Evolutionary conservation across 345 rosid species (phyloP).

Genomic region (Eucalyptus caleyi): DNA sequence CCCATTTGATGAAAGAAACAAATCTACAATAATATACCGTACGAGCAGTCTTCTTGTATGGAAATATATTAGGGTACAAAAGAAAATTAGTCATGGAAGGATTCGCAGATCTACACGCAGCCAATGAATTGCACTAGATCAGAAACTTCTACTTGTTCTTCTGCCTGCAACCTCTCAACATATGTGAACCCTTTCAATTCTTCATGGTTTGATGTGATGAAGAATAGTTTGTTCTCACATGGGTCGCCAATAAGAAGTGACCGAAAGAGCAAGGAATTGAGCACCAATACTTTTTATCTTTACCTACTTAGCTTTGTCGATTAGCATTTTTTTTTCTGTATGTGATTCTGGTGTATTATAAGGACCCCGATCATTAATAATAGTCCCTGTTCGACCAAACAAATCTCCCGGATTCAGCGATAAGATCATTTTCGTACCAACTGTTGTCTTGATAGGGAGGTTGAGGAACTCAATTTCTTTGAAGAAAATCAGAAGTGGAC

Average conservation of each 20-base stretch:
- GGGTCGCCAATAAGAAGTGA: background rate
- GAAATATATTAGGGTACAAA: background rate
- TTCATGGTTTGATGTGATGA: background rate
- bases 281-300: background rate
- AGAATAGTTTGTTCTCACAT: background rate
- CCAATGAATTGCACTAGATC: background rate
- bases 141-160: background rate
- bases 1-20: background rate
- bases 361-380: background rate
- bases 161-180: background rate
- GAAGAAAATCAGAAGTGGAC: background rate
- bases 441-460: background rate
- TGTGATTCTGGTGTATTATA: background rate
- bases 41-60: background rate
- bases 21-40: background rate
- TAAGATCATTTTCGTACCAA: background rate
- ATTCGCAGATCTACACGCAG: background rate
- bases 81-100: background rate
- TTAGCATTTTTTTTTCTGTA: background rate
- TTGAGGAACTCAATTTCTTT: background rate
- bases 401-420: background rate
- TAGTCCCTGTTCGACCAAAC: background rate
- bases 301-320: background rate
- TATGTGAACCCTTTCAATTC: background rate
- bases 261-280: background rate